phyloP scores from a whole-genome alignment of 2,329 filamentous ascomycete genomes.

The Chalaropsis ovoidea region DNA sequence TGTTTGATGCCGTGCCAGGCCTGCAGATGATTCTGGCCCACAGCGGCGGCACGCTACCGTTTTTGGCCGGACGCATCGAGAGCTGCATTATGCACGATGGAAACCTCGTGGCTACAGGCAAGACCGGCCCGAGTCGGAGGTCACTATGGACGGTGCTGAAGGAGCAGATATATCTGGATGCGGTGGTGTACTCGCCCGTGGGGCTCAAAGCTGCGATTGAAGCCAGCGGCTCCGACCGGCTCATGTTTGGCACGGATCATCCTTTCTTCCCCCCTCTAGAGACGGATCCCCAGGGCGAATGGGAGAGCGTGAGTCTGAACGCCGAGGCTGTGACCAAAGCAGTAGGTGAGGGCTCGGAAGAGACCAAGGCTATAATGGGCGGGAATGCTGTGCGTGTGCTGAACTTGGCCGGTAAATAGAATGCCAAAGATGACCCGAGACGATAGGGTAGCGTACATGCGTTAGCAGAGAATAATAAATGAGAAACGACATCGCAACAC shows the following conservation, averaged over 20 bases:
- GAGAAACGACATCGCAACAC: not conserved
- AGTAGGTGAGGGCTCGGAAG: slow-evolving; percentile 38
- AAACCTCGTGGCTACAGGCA: slow-evolving; percentile 56
- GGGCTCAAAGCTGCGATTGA: slow-evolving; percentile 61
- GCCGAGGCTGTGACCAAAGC: slow-evolving; percentile 44
- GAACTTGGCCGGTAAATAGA: slow-evolving; percentile 23
- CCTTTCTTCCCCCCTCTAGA: slow-evolving; percentile 73
- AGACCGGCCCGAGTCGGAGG: slow-evolving; percentile 39
- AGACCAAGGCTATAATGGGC: slow-evolving; percentile 47
- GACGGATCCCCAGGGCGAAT: slow-evolving; percentile 51
- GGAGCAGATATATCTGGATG: slow-evolving; percentile 78
- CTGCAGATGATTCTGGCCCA: slow-evolving; percentile 74
- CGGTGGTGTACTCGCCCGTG: slow-evolving; percentile 70
- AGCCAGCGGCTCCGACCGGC: slow-evolving; percentile 55
- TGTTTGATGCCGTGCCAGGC: slow-evolving; percentile 64
- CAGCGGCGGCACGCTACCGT: slow-evolving; percentile 78
- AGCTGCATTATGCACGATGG: slow-evolving; percentile 78
- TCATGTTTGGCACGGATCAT: slow-evolving; percentile 76
- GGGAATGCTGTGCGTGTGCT: slow-evolving; percentile 49
- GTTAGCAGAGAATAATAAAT: not conserved
- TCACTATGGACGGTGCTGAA: slow-evolving; percentile 48
- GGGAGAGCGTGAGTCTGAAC: slow-evolving; percentile 55
- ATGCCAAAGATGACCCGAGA: not conserved
- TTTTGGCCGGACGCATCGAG: slow-evolving; percentile 78
- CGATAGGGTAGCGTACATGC: not conserved